phyloP scores from a whole-genome alignment of 129 eudicot species.

The Arctium minus region DNA sequence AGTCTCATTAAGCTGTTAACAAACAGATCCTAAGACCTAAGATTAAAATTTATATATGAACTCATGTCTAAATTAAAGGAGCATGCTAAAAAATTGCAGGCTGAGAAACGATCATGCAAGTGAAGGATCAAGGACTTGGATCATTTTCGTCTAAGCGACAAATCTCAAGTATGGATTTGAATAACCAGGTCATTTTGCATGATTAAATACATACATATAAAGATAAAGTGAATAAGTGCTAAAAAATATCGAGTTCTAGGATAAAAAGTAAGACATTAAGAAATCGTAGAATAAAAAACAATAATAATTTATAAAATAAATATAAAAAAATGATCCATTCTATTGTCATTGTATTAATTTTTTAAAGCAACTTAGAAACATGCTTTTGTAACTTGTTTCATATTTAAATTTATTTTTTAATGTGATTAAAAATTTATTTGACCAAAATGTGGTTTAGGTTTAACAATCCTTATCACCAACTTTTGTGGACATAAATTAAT shows the following conservation, averaged over 20 bases:
- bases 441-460: slow-evolving; percentile 6
- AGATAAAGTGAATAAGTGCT: neutral
- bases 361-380: neutral
- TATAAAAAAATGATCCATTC: neutral
- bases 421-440: neutral
- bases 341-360: neutral
- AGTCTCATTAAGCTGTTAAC: too few relatives aligned
- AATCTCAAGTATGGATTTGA: too few relatives aligned
- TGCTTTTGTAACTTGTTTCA: neutral
- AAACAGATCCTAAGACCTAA: too few relatives aligned
- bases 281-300: neutral
- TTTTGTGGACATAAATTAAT: neutral
- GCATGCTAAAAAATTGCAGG: neutral
- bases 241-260: neutral
- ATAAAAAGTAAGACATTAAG: neutral
- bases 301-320: neutral
- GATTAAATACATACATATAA: neutral
- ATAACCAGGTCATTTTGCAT: too few relatives aligned
- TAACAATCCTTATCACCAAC: slow-evolving; percentile 9
- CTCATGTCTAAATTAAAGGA: too few relatives aligned
- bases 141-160: neutral
- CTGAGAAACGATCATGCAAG: neutral
- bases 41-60: too few relatives aligned
- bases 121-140: too few relatives aligned
- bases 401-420: neutral